Evolutionary conservation across 2,329 filamentous ascomycete species (phyloP).

Genomic region (Ustilaginoidea virens): DNA sequence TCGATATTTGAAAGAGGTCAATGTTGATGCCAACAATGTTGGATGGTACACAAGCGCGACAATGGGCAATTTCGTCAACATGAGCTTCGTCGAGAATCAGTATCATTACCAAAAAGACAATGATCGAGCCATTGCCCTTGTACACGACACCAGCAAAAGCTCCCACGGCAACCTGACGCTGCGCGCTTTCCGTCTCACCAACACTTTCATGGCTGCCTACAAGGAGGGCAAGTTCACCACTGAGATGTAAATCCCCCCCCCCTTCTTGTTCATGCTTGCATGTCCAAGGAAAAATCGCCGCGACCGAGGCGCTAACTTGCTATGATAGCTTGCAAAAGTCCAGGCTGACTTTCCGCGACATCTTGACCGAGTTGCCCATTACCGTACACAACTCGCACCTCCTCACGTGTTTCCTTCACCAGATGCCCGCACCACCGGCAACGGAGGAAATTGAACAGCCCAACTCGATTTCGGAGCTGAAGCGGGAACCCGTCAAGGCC

Average conservation of each 20-base stretch:
- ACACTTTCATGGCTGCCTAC: conserved; percentile 74
- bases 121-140: conserved; percentile 71
- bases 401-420: conserved; percentile 87
- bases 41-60: conserved; percentile 98
- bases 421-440: conserved; percentile 53
- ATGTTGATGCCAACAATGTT: conserved; percentile 93
- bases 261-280: no score
- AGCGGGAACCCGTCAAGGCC: conserved; percentile 42
- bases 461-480: conserved; percentile 62
- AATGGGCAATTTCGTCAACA: conserved; percentile 96
- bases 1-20: conserved; percentile 88
- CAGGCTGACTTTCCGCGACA: conserved; percentile 84
- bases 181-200: conserved; percentile 81
- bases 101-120: conserved; percentile 95
- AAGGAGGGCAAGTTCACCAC: conserved; percentile 98
- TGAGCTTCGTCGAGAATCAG: conserved; percentile 94
- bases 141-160: conserved; percentile 91
- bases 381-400: conserved; percentile 94
- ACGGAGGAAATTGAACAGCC: conserved; percentile 60
- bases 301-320: conserved; percentile 1
- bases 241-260: conserved; percentile 60
- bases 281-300: no score
- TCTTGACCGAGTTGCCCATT: conserved; percentile 80
- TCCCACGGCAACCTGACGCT: conserved; percentile 82
- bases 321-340: conserved; percentile 71